These are phyloP conservation scores for Juglanconis juglandina DNA, from an alignment of 2,329 filamentous ascomycete species.

Conservation along the genomic window DNA sequence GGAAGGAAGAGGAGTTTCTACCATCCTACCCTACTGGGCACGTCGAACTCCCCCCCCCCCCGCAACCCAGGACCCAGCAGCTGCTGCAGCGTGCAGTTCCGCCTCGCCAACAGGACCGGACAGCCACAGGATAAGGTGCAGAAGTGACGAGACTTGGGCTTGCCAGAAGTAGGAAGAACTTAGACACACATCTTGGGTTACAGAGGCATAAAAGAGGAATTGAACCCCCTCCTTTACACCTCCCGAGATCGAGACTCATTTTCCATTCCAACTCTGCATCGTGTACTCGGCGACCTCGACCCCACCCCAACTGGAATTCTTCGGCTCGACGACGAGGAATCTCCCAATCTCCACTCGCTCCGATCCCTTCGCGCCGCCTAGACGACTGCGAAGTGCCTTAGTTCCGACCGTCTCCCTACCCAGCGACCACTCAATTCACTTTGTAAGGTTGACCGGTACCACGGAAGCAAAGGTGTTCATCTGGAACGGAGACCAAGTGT, in stretches of 20 bases:
- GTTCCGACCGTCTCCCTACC: conserved; percentile 10
- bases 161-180: neutral
- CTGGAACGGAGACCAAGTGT: neutral
- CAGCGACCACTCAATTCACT: conserved; percentile 9
- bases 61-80: conserved; percentile 15
- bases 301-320: conserved; percentile 35
- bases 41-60: conserved; percentile 14
- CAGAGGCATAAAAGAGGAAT: conserved; percentile 14
- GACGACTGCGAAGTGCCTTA: conserved; percentile 13
- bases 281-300: conserved; percentile 12
- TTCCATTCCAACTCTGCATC: conserved; percentile 17
- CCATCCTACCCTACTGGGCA: conserved; percentile 21
- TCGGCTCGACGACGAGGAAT: conserved; percentile 42
- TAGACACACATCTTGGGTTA: conserved; percentile 9
- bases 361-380: conserved; percentile 33
- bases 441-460: conserved; percentile 11
- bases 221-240: conserved; percentile 16
- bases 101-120: conserved; percentile 24
- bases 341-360: conserved; percentile 35
- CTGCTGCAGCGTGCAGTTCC: conserved; percentile 16
- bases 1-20: conserved; percentile 31
- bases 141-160: neutral
- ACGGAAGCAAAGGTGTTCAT: conserved; percentile 1
- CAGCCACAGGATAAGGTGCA: conserved; percentile 10
- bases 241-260: conserved; percentile 7